Conservation (phyloP, 495 filamentous ascomycete species). For the Diplogelasinospora grovesii region DNA sequence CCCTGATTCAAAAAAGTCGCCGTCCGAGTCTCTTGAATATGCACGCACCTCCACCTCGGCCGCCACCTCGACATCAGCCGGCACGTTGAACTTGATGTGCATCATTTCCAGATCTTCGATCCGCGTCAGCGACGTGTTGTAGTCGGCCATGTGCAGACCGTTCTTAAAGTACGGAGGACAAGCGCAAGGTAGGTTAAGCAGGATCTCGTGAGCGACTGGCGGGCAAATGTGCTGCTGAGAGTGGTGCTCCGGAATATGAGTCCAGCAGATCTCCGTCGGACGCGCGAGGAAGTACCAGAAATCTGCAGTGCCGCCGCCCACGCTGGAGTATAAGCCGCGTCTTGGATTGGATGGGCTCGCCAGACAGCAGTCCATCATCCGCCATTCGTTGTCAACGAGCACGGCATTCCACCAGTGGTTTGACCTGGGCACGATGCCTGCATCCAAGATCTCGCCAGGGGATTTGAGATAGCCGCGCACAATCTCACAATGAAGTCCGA, state of each 20-base stretch:
- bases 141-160: slow-evolving; percentile 68
- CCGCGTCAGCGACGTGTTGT: slow-evolving; percentile 78
- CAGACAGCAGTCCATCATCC: slow-evolving; percentile 91
- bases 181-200: slow-evolving; percentile 77
- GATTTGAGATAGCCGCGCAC: slow-evolving; percentile 84
- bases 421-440: slow-evolving; percentile 65
- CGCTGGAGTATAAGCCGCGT: slow-evolving; percentile 67
- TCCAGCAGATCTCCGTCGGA: slow-evolving; percentile 86
- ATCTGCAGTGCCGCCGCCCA: slow-evolving; percentile 63
- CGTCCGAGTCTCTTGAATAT: slow-evolving; percentile 75
- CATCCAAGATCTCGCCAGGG: slow-evolving; percentile 76
- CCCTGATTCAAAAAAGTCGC: slow-evolving; percentile 89
- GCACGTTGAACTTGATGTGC: slow-evolving; percentile 80
- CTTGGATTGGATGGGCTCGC: slow-evolving; percentile 85
- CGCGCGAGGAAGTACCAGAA: slow-evolving; percentile 85
- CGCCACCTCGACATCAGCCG: slow-evolving; percentile 82
- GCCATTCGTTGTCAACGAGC: slow-evolving; percentile 89
- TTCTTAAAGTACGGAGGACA: slow-evolving; percentile 88
- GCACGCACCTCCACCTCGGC: slow-evolving; percentile 86
- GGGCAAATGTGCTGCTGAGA: slow-evolving; percentile 91
- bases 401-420: slow-evolving; percentile 99
- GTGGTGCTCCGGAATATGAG: slow-evolving; percentile 79
- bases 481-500: slow-evolving; percentile 79
- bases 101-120: slow-evolving; percentile 90
- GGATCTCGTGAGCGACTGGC: slow-evolving; percentile 70